A percentile compares a stretch with the other conserved stretches of the same genome.
Conservation (phyloP, 148 eudicot genomes). For the Rhododendron henanense region DNA sequence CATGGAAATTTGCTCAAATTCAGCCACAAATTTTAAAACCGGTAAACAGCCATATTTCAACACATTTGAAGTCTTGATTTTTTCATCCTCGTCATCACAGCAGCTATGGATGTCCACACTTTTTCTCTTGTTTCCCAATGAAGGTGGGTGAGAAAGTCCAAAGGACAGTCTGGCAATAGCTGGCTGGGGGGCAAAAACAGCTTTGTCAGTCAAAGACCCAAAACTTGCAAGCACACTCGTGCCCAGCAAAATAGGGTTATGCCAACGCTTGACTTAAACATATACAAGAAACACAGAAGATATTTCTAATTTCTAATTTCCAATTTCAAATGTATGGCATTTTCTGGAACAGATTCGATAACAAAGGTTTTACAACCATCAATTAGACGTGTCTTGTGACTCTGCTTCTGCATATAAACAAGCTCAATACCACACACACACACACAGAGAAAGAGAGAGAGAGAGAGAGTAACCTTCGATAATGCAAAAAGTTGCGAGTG, state of each 20-base stretch:
- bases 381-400: neutral
- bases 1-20: neutral
- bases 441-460: neutral
- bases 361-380: neutral
- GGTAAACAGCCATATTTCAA: neutral
- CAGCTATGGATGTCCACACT: neutral
- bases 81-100: neutral
- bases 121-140: neutral
- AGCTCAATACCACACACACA: neutral
- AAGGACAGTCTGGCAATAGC: neutral
- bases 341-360: neutral
- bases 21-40: neutral
- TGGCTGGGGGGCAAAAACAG: neutral
- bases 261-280: neutral
- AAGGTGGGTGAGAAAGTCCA: neutral
- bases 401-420: neutral
- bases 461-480: constrained; percentile 62
- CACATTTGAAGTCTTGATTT: neutral
- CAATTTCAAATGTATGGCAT: neutral
- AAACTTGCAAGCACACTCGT: neutral
- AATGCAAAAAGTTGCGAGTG: constrained; percentile 93
- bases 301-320: neutral
- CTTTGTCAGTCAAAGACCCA: neutral
- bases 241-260: neutral
- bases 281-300: neutral